phyloP scores from a whole-genome alignment of 2,329 filamentous ascomycete species.

The Gnomoniopsis smithogilvyi region DNA sequence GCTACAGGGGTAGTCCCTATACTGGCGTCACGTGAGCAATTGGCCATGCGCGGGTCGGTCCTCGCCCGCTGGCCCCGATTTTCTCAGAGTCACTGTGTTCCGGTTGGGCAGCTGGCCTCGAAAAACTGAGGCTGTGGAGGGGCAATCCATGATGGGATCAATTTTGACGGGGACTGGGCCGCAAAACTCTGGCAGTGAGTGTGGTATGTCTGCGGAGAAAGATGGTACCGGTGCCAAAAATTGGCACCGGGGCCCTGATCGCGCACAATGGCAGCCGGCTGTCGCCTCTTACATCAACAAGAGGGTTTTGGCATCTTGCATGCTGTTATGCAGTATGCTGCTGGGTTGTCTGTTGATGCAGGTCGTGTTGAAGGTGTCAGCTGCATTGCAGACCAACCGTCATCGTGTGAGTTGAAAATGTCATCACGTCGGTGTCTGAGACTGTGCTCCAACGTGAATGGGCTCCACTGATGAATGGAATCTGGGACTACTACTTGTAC shows the following conservation, averaged over 20 bases:
- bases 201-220: neutral
- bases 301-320: neutral
- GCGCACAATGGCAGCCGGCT: neutral
- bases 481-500: too few species aligned
- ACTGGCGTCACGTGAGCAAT: constrained; percentile 14
- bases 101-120: constrained; percentile 14
- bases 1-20: constrained; percentile 14
- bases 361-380: neutral
- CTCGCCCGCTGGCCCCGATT: constrained; percentile 13
- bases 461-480: neutral
- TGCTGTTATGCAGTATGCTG: neutral
- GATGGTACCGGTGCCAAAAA: neutral
- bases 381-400: neutral
- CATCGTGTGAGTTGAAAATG: neutral
- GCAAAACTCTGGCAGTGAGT: neutral
- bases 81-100: constrained; percentile 15
- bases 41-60: constrained; percentile 13
- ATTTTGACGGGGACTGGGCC: constrained; percentile 4
- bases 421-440: neutral
- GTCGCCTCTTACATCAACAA: neutral
- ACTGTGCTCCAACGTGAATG: neutral
- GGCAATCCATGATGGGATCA: constrained; percentile 11
- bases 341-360: neutral
- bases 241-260: neutral
- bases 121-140: constrained; percentile 4